These are phyloP conservation scores for Trametes cubensis DNA, from an alignment of 768 basidiomycete species.

Conservation along the genomic window DNA sequence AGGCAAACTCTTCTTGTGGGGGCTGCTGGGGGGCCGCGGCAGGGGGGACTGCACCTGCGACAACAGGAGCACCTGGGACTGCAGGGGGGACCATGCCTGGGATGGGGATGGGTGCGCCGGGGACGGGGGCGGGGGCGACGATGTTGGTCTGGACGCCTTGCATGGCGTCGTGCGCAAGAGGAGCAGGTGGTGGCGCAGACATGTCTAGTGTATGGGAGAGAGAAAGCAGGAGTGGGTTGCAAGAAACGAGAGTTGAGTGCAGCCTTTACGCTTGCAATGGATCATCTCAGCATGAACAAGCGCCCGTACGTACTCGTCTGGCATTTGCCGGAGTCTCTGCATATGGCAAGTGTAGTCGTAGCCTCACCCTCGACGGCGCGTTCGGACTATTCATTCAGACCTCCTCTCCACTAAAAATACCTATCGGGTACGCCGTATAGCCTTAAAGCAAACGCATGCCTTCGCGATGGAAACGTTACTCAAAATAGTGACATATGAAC, in stretches of 20 bases:
- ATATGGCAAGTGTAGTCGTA: slow-evolving; percentile 1
- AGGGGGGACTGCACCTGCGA: not conserved
- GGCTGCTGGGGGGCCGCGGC: slow-evolving; percentile 25
- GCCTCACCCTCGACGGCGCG: no score
- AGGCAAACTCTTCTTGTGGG: slow-evolving; percentile 47
- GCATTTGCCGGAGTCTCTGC: not conserved
- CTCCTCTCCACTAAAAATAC: no score
- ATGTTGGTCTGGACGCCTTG: slow-evolving; percentile 27
- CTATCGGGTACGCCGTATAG: no score
- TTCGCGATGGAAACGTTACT: no score
- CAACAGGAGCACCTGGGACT: slow-evolving; percentile 1
- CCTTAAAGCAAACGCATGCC: no score
- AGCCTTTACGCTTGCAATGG: not conserved
- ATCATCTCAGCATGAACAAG: not conserved
- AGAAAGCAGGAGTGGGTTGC: not conserved
- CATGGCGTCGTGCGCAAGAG: slow-evolving; percentile 33
- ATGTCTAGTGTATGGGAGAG: slow-evolving; percentile 40
- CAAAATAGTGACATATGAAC: no score
- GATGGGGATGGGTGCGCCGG: slow-evolving; percentile 21
- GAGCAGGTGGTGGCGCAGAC: slow-evolving; percentile 36
- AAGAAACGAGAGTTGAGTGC: not conserved
- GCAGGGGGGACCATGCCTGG: slow-evolving; percentile 16
- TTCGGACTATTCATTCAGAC: no score
- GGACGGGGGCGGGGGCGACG: slow-evolving; percentile 29
- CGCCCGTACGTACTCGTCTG: not conserved